These are phyloP conservation scores for Alternaria dauci DNA, from an alignment of 2,329 filamentous ascomycete genomes.

Conservation along the genomic window DNA sequence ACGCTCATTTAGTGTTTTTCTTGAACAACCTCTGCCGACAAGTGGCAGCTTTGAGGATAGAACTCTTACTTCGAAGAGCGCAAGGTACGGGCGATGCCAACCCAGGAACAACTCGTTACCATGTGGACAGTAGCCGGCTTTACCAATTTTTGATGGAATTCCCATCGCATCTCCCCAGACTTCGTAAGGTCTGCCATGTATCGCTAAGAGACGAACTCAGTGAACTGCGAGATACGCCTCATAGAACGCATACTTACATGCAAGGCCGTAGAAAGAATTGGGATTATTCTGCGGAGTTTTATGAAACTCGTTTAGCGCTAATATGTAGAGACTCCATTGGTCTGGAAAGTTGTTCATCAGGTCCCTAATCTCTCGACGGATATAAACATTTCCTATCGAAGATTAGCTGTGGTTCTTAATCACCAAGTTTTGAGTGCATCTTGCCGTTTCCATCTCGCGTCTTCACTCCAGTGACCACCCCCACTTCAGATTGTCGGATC, in stretches of 20 bases:
- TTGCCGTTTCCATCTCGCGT: constrained; percentile 33
- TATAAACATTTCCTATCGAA: constrained; percentile 34
- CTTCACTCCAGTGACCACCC: constrained; percentile 30
- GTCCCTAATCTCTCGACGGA: constrained; percentile 73
- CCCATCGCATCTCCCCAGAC: constrained; percentile 44
- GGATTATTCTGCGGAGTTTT: constrained; percentile 67
- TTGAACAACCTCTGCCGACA: not conserved
- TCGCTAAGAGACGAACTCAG: constrained; percentile 29
- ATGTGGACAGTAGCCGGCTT: constrained; percentile 77
- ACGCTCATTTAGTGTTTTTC: not conserved
- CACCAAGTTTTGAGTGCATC: not conserved
- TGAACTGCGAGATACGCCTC: not conserved
- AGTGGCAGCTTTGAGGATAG: not conserved
- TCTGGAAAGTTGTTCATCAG: constrained; percentile 66
- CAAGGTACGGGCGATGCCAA: constrained; percentile 85
- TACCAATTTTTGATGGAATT: constrained; percentile 43
- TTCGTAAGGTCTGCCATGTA: constrained; percentile 50
- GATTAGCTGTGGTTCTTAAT: not conserved
- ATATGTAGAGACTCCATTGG: constrained; percentile 78
- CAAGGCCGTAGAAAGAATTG: constrained; percentile 79
- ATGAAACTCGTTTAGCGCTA: constrained; percentile 76
- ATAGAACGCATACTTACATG: constrained; percentile 62
- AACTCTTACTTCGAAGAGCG: constrained; percentile 63
- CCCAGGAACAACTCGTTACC: constrained; percentile 78
- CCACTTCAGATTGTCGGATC: constrained; percentile 11